phyloP scores from a whole-genome alignment of 2,329 filamentous ascomycete species.

The Fusarium torulosum region DNA sequence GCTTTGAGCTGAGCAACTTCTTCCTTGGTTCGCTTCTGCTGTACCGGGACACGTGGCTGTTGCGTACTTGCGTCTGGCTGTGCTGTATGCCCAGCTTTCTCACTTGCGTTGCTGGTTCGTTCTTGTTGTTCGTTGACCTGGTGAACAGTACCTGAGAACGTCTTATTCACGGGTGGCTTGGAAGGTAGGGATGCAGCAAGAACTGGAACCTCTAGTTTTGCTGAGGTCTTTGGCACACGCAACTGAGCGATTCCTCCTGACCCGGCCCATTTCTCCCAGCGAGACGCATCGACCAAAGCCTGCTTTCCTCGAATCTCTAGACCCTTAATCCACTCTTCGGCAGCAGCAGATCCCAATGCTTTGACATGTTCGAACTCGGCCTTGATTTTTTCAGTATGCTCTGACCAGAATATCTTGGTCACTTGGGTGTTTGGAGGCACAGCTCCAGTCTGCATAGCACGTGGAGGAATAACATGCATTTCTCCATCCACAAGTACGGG shows the following conservation, averaged over 20 bases:
- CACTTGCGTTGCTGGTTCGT: conserved; percentile 6
- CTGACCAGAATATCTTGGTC: conserved; percentile 74
- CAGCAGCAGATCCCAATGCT: conserved; percentile 73
- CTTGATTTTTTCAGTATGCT: conserved; percentile 72
- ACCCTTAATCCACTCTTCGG: conserved; percentile 84
- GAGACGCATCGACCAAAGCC: conserved; percentile 69
- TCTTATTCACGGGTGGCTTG: conserved; percentile 4
- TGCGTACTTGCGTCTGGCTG: conserved; percentile 14
- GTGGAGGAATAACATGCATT: conserved; percentile 69
- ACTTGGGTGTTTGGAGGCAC: conserved; percentile 63
- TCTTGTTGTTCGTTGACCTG: conserved; percentile 8
- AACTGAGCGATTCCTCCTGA: conserved; percentile 59
- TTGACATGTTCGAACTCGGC: conserved; percentile 73
- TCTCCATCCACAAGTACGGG: conserved; percentile 74
- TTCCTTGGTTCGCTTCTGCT: conserved; percentile 67
- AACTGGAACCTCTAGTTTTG: conserved; percentile 2
- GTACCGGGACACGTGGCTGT: conserved; percentile 21
- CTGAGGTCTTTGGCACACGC: conserved; percentile 41
- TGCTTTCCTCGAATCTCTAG: conserved; percentile 73
- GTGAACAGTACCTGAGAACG: background rate
- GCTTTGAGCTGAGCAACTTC: conserved; percentile 74
- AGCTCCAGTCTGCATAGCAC: conserved; percentile 65
- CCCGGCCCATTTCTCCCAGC: conserved; percentile 81
- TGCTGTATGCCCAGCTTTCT: conserved; percentile 7
- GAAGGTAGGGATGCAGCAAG: background rate